Evolutionary conservation across 768 basidiomycete species (phyloP), one percentile per base, ranked within the genome.

Genomic region (Roridomyces roridus): DNA sequence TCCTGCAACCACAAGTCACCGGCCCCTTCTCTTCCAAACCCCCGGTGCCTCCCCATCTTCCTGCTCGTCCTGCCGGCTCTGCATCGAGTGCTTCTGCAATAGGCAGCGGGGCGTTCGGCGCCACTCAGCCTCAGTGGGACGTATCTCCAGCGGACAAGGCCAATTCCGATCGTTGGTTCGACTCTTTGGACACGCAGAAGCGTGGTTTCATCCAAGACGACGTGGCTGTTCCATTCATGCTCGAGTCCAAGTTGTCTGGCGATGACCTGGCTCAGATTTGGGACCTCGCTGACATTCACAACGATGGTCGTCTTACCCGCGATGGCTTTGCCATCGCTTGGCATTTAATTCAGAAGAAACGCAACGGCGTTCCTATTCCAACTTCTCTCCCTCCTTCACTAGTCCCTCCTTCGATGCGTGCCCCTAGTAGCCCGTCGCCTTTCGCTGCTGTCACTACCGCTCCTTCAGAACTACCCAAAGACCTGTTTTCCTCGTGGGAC

Each of bases 251-350:
- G 42, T 75, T 99, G 42, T 81, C 87, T 1, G 91, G 92, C 57
- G 88, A 89, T 24, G 80, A 84, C 23, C 80, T 99, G n/a, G 97
- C 97, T 5, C 88, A 85, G 65, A 79, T 99, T 45, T 99, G 97
- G 96, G 97, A 99, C 71, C 83, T 99, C 18, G 82, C 94, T 24
- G 96, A 98, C 67, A 81, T 98, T 21, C 85, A 89, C 59, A 89
- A 89, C 47, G 90, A 96, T 53, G 97, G 97, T 2, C 83, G 80
- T 51, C 79, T 99, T 44, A 94, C 88, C 4, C 83, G 87, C 48
- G 96, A 98, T 45, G 93, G 94, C 14, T 98, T 99, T 71, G 96
- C 97, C 8, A 89, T 98, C 41, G 97, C 95, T 4, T 86, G 96
- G 86, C 85, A 96, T 73, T 82, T 99, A 31, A 98, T 99, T 65